Base-by-base conservation (phyloP, 768 basidiomycete genomes). In the Auriculariales sp. region DNA sequence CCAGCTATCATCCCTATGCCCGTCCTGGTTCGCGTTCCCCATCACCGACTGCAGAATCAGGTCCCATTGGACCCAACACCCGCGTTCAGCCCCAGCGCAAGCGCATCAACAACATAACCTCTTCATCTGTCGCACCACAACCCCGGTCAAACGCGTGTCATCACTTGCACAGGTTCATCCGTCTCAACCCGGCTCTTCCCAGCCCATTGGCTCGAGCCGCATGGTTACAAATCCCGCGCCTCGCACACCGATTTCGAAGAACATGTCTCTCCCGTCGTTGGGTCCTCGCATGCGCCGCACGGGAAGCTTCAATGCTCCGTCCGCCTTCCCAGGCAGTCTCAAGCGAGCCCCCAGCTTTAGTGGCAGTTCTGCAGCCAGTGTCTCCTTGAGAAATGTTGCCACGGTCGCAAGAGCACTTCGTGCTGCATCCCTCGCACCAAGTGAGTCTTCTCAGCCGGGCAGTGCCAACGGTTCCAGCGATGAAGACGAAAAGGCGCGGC, bases 401-500 rank as follows among this genome's bases (percentile, higher is more conserved):
- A 44, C 39, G 9, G 39, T 44, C 15, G 39, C 39, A 11, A 24
- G 22, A 4, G 39, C 39, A 11, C 39, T 44, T n/a, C n/a, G n/a
- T n/a, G n/a, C n/a, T n/a, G n/a, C n/a, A n/a, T n/a, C n/a, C n/a
- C n/a, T n/a, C n/a, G n/a, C n/a, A n/a, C n/a, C n/a, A n/a, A n/a
- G n/a, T n/a, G 5, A 25, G 22, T 7, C 39, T 19, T 44, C 22
- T 44, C 19, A 25, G 39, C 5, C 22, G 46, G 52, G 55, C 29
- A 47, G 28, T 55, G 55, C 52, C 42, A 49, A 61, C 54, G 39
- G 61, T 58, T 83, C 83, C 11, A 82, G 80, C 17, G 84, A 87
- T 57, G 84, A 86, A 54, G 84, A 86, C 58, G 83, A 87, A 65
- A 79, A 78, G 61, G 57, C 71, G 22, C 73, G 82, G 31, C 71